Evolutionary conservation across 805 yeast genomes (phyloP), one percentile per base, ranked within the genome.

Genomic region (Nadsonia fulvescens): DNA sequence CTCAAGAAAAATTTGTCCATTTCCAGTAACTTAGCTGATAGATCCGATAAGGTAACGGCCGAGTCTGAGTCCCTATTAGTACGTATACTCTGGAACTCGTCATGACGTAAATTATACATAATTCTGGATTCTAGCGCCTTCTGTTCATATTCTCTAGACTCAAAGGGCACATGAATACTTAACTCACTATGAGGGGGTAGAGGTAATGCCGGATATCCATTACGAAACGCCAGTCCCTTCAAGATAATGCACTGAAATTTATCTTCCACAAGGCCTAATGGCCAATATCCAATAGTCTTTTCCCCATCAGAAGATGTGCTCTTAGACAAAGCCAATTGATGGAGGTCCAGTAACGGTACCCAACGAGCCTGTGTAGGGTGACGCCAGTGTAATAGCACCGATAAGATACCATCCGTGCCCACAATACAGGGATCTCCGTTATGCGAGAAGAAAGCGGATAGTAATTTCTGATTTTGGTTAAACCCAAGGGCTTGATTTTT

Each of bases 371-470:
- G 89, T 18, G 61, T 47, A 1, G 74, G 56, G 12, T 63, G 66
- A 38, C 94, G 60, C 93, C 95, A 86, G 36, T 71, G 66, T 13
- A 71, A 58, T 12, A 89, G 53, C 0, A 79, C 66, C 16, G 76
- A 47, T 19, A 89, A 56, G 7, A 70, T 63, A 33, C 81, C 81
- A 35, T 73, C 82, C 16, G 60, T 55, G n/a, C 91, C 93, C 29
- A 72, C 75, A 5, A 83, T 46, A 35, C 89, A 76, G 1, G 98
- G 98, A 46, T 86, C 95, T 12, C 93, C 93, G 40, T 66, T 72
- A 23, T 72, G 71, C 22, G 79, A 74, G 56, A 86, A 89, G 42
- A 89, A 82, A n/a, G 78, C 46, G 3, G 83, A 73, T 35, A 65
- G 67, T 36, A 75, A 47, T 35, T 22, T 12, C 36, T 47, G 33